phyloP scores from a whole-genome alignment of 1,284 basidiomycete species.

The Ustilago esculenta region DNA sequence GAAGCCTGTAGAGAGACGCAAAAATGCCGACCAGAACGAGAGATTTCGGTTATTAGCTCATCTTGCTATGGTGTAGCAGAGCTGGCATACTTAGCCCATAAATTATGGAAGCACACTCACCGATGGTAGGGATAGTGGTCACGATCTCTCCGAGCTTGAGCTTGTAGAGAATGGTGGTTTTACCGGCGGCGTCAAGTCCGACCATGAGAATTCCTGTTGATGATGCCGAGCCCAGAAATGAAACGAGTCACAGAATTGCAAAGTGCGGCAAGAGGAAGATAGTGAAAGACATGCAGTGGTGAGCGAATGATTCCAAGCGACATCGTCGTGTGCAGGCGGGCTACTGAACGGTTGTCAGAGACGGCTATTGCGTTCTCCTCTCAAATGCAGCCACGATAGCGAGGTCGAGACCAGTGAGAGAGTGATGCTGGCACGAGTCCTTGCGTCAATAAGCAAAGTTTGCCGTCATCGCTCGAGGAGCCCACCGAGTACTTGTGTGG shows the following conservation, averaged over 20 bases:
- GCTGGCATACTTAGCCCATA: background rate
- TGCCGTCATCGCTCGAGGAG: background rate
- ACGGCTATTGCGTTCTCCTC: no score
- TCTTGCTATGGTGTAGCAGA: background rate
- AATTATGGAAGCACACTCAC: conserved; percentile 25
- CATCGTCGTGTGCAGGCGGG: background rate
- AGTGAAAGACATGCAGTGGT: conserved; percentile 1
- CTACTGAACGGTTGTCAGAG: conserved; percentile 3
- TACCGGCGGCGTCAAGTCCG: conserved; percentile 93
- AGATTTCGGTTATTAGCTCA: background rate
- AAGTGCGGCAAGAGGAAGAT: background rate
- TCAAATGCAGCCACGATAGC: no score
- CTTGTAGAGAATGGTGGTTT: conserved; percentile 89
- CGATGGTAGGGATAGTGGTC: conserved; percentile 97
- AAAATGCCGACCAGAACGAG: background rate
- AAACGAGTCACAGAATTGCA: no score
- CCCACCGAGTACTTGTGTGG: conserved; percentile 4
- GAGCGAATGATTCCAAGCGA: background rate
- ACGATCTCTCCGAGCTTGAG: conserved; percentile 99
- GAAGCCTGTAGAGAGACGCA: conserved; percentile 69
- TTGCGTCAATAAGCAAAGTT: background rate
- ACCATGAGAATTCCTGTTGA: conserved; percentile 73
- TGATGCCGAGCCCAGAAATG: background rate
- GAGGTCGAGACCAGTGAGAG: no score
- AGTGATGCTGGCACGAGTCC: no score